phyloP scores from a whole-genome alignment of 116 monocot genomes.

The Papilionanthe hybrid region DNA sequence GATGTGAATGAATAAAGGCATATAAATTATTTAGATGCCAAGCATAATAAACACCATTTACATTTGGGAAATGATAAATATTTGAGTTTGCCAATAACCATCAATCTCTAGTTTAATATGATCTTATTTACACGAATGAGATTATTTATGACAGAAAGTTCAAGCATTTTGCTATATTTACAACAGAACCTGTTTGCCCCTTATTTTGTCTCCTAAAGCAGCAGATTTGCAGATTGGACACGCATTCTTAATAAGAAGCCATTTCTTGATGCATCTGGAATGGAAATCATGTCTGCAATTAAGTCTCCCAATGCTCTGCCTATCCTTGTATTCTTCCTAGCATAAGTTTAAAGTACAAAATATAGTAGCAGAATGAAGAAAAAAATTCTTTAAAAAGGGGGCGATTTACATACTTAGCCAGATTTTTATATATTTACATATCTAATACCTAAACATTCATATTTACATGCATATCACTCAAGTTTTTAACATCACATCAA shows the following conservation, averaged over 20 bases:
- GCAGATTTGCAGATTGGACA: conserved; percentile 85
- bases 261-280: conserved; percentile 59
- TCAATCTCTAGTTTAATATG: not conserved
- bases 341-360: not conserved
- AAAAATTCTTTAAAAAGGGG: not conserved
- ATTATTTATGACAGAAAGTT: conserved; percentile 2
- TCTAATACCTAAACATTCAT: too few relatives aligned
- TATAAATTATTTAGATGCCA: not conserved
- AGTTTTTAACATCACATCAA: too few relatives aligned
- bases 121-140: conserved; percentile 2
- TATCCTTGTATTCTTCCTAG: conserved; percentile 66
- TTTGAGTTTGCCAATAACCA: not conserved
- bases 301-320: conserved; percentile 50
- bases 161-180: not conserved
- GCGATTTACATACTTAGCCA: too few relatives aligned
- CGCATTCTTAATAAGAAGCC: conserved; percentile 67
- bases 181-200: conserved; percentile 14
- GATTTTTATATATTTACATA: too few relatives aligned
- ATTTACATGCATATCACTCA: too few relatives aligned
- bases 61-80: not conserved
- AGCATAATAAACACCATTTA: not conserved
- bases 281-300: conserved; percentile 74
- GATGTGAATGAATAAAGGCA: too few relatives aligned
- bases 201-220: conserved; percentile 18
- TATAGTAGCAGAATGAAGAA: not conserved